These are phyloP conservation scores for Curvularia spicifera DNA, from an alignment of 2,329 filamentous ascomycete genomes.

Conservation along the genomic window DNA sequence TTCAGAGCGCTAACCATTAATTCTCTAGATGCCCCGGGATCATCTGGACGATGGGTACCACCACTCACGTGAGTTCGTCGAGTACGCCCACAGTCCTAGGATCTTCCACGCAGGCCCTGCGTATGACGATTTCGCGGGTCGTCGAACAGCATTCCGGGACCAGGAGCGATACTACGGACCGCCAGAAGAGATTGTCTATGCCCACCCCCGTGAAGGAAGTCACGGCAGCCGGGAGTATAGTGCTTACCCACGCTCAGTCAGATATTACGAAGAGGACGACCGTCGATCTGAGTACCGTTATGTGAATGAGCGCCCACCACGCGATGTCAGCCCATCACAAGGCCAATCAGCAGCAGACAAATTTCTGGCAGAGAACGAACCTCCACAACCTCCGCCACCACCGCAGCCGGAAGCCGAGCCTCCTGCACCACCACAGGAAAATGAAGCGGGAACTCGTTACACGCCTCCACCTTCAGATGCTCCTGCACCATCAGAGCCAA, in stretches of 20 bases:
- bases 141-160: conserved; percentile 43
- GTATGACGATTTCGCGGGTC: conserved; percentile 41
- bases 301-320: conserved; percentile 28
- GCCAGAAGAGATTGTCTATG: conserved; percentile 37
- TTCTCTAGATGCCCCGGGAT: conserved; percentile 36
- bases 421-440: conserved; percentile 26
- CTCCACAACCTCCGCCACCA: conserved; percentile 18
- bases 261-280: conserved; percentile 38
- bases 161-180: conserved; percentile 40
- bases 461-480: conserved; percentile 37
- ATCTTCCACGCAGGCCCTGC: conserved; percentile 34
- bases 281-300: conserved; percentile 33
- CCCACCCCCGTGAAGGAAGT: conserved; percentile 37
- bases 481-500: conserved; percentile 23
- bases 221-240: conserved; percentile 36
- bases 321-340: conserved; percentile 30
- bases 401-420: conserved; percentile 25
- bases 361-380: conserved; percentile 42
- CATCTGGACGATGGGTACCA: conserved; percentile 38
- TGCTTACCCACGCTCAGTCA: conserved; percentile 35
- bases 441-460: conserved; percentile 39
- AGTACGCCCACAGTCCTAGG: conserved; percentile 40
- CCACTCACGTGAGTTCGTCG: conserved; percentile 37
- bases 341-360: conserved; percentile 44
- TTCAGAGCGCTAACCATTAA: conserved; percentile 24